Evolutionary conservation across 1,284 basidiomycete genomes (phyloP).

Genomic region (Kwoniella shivajii): DNA sequence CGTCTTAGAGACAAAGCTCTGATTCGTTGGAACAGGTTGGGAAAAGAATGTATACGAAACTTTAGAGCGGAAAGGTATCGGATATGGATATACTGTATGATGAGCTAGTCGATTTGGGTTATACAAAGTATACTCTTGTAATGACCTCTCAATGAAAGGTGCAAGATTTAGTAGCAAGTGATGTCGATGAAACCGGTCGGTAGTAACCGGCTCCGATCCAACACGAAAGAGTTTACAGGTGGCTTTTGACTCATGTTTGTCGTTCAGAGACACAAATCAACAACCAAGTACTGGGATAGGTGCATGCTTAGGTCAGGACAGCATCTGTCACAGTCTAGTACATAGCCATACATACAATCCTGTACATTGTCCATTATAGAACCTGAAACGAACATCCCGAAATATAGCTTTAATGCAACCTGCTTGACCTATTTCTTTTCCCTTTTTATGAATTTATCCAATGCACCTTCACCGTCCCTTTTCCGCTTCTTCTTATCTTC

Average conservation of each 20-base stretch:
- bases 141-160: not conserved
- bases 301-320: too few species aligned
- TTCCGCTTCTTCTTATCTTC: slow-evolving; percentile 29
- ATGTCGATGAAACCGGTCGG: not conserved
- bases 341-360: too few species aligned
- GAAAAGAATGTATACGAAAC: not conserved
- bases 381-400: too few species aligned
- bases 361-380: too few species aligned
- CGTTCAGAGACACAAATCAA: too few species aligned
- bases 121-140: too few species aligned
- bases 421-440: slow-evolving; percentile 16
- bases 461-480: slow-evolving; percentile 28
- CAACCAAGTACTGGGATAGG: too few species aligned
- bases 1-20: not conserved
- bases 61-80: not conserved
- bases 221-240: too few species aligned
- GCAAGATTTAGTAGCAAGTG: not conserved
- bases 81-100: not conserved
- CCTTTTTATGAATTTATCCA: slow-evolving; percentile 43
- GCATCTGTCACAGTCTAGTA: too few species aligned
- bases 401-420: too few species aligned
- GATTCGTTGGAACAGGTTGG: slow-evolving; percentile 2
- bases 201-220: not conserved
- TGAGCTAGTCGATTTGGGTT: not conserved
- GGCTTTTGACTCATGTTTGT: too few species aligned